phyloP scores from a whole-genome alignment of 108 stramenopile genomes.

The Cyclotella choctawhatcheeana region DNA sequence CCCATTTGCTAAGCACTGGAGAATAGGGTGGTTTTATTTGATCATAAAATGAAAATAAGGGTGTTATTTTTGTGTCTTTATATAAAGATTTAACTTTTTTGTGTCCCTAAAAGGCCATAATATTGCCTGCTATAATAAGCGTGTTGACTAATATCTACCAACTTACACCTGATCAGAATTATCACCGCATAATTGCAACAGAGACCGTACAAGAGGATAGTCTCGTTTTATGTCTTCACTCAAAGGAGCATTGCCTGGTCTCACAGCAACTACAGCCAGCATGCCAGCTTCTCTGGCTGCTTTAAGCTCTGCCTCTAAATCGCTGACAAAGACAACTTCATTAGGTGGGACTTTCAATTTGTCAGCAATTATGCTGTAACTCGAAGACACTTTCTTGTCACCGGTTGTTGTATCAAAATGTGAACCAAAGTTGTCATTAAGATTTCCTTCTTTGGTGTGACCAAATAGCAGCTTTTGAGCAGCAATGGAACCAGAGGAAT shows the following conservation, averaged over 20 bases:
- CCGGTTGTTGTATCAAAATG: conserved; percentile 95
- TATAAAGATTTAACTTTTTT: too few species aligned
- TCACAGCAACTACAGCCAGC: conserved; percentile 67
- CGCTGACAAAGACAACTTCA: conserved; percentile 89
- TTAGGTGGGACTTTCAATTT: conserved; percentile 66
- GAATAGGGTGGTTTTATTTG: too few species aligned
- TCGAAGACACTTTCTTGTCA: conserved; percentile 64
- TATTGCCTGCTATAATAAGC: too few species aligned
- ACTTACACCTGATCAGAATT: conserved; percentile 9
- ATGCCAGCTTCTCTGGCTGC: conserved; percentile 88
- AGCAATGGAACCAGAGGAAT: conserved; percentile 83
- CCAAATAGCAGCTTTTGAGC: conserved; percentile 91
- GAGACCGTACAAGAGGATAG: conserved; percentile 65
- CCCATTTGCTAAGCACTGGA: too few species aligned
- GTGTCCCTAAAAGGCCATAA: too few species aligned
- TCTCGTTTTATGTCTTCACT: conserved; percentile 34
- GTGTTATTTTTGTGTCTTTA: too few species aligned
- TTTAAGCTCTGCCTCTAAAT: conserved; percentile 78
- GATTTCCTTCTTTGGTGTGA: conserved; percentile 76
- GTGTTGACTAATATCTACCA: too few species aligned
- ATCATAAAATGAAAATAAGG: too few species aligned
- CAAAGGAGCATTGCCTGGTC: conserved; percentile 91
- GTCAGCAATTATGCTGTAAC: conserved; percentile 79
- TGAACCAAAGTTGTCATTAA: conserved; percentile 61
- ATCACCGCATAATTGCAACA: conserved; percentile 80